Evolutionary conservation across 331 rosid species (phyloP), one percentile per base, ranked within the genome.

Genomic region (Rhamnella rubrinervis): DNA sequence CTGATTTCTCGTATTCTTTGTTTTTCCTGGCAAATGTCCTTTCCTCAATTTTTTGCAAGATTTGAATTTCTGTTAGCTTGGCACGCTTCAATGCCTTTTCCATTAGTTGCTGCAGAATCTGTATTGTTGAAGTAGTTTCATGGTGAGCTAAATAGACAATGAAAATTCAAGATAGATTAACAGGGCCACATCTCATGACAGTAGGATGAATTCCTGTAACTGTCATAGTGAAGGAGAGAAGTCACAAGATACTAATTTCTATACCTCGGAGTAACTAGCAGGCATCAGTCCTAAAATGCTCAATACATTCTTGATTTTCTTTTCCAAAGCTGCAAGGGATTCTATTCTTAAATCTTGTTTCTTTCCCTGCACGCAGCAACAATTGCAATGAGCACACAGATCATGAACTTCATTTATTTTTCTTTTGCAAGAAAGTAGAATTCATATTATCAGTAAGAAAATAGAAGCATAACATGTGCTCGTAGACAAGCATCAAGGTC

Each of bases 61-160:
- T 87, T 66, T 88, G 80, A 12, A 73, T 88, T 74, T 91, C 86
- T 25, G 98, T 87, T 76, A 91, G 40, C 61, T 83, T 83, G 7
- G 98, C 96, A 11, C 98, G 98, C 75, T 71, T 91, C 64, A 91
- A 78, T 60, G 93, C 96, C 59, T 83, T 91, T 78, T 83, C 92
- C 71, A 49, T 88, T 16, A 95, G 85, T 82, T 95, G 82, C 79
- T 77, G 93, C 77, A 95, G 77, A 67, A 86, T 80, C 97, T 95
- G 90, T 63, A 59, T 51, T 69, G 75, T 59, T 23, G 51, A 72
- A 25, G 17, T 47, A 52, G 17, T 52, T 52, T 52, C 9, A 4
- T 6, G 23, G 57, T 44, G 13, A 44, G 13, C 49, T 44, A 44
- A 44, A 44, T 9, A 44, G 49, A 44, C 49, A 44, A 7, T 1